Evolutionary conservation across 2,329 filamentous ascomycete species (phyloP).

Genomic region (Phialophora macrospora): DNA sequence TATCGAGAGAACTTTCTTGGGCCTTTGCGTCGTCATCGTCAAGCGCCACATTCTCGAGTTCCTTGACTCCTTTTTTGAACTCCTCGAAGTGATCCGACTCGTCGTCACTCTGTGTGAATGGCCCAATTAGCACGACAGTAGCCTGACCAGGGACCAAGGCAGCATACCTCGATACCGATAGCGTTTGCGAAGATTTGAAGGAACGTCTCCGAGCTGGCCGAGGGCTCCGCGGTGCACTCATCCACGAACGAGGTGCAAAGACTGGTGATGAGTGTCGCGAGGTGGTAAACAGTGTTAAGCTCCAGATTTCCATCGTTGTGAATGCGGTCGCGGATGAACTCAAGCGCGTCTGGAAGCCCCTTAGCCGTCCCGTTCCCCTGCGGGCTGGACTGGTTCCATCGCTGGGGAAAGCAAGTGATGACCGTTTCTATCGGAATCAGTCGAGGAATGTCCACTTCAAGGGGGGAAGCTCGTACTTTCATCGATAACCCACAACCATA

Average conservation of each 20-base stretch:
- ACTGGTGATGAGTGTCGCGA: background rate
- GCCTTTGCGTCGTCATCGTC: background rate
- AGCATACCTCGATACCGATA: background rate
- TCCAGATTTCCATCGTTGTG: background rate
- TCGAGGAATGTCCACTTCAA: background rate
- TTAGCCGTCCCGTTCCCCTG: background rate
- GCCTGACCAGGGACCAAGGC: background rate
- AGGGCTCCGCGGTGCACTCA: background rate
- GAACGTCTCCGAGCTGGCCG: background rate
- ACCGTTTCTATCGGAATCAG: background rate
- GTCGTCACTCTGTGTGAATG: background rate
- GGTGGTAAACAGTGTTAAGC: background rate
- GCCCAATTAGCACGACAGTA: background rate
- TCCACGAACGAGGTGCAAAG: slow-evolving; percentile 3
- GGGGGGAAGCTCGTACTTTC: background rate
- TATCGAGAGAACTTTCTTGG: background rate
- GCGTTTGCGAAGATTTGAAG: slow-evolving; percentile 2
- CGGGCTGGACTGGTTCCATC: background rate
- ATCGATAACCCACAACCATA: slow-evolving; percentile 3
- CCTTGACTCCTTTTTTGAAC: background rate
- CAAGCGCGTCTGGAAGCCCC: background rate
- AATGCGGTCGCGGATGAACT: slow-evolving; percentile 2
- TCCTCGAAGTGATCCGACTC: background rate
- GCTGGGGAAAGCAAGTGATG: background rate
- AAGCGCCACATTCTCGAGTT: background rate